Percentiles rank a stretch among this genome's conserved stretches.
These are phyloP conservation scores for Annona cherimola DNA, from an alignment of 164 flowering plant species.

Conservation along the genomic window DNA sequence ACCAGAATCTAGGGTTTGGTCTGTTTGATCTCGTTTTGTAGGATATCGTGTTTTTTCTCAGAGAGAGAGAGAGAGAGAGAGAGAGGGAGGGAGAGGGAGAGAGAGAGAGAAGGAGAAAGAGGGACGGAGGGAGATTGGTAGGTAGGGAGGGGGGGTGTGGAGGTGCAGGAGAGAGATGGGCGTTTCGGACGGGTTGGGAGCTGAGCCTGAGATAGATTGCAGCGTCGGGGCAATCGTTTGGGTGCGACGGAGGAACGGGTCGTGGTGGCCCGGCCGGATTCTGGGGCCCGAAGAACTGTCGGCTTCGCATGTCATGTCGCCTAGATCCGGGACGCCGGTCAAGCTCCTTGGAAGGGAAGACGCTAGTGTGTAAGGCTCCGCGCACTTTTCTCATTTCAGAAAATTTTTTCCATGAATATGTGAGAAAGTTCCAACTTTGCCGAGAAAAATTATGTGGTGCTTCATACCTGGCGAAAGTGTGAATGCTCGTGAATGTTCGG, in stretches of 20 bases:
- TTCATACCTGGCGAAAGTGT: not conserved
- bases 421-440: not conserved
- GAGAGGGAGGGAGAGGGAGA: not conserved
- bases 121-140: not conserved
- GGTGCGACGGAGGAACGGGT: constrained; percentile 94
- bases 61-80: not conserved
- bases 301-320: constrained; percentile 66
- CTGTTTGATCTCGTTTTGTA: not conserved
- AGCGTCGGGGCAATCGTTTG: constrained; percentile 80
- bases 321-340: constrained; percentile 94
- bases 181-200: constrained; percentile 29
- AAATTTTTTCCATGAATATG: not conserved
- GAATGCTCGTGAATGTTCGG: too few relatives aligned
- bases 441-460: not conserved
- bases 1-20: constrained; percentile 5
- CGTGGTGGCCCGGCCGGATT: constrained; percentile 99
- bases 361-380: constrained; percentile 82
- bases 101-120: not conserved
- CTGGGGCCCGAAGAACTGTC: constrained; percentile 73
- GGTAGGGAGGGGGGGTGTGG: not conserved
- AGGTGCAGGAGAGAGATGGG: constrained; percentile 25
- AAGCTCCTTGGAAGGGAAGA: constrained; percentile 97
- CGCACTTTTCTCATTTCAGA: not conserved
- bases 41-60: not conserved
- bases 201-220: constrained; percentile 30